phyloP scores from a whole-genome alignment of 192 early-diverging fungal species.

The Piromyces finnis region DNA sequence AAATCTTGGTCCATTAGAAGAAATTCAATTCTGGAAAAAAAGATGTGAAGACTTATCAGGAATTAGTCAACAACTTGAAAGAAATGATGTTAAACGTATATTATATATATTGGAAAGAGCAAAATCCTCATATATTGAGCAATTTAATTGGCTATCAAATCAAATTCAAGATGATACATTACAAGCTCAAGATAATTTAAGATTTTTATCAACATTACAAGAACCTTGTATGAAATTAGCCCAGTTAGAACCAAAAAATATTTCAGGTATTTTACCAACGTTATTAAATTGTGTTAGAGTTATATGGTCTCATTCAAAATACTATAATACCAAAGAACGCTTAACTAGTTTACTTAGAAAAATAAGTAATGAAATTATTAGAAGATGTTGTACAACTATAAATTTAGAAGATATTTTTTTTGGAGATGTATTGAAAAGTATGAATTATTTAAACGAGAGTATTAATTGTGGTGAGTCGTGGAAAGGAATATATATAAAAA shows the following conservation, averaged over 20 bases:
- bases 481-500: constrained; percentile 33
- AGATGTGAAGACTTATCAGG: constrained; percentile 42
- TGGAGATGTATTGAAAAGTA: constrained; percentile 34
- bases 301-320: constrained; percentile 42
- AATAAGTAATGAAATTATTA: constrained; percentile 45
- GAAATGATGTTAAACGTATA: constrained; percentile 29
- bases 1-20: constrained; percentile 40
- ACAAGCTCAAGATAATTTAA: constrained; percentile 46
- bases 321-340: constrained; percentile 42
- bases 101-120: constrained; percentile 25
- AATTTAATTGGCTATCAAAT: constrained; percentile 35
- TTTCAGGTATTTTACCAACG: constrained; percentile 23
- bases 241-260: constrained; percentile 26
- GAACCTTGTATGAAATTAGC: constrained; percentile 24
- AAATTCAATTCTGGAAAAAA: constrained; percentile 41
- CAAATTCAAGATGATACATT: constrained; percentile 39
- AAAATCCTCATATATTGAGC: constrained; percentile 41
- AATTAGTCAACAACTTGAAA: constrained; percentile 35
- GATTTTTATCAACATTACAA: constrained; percentile 33
- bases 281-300: constrained; percentile 33
- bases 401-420: constrained; percentile 44
- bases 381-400: constrained; percentile 36
- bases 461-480: constrained; percentile 42
- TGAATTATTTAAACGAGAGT: constrained; percentile 30
- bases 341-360: constrained; percentile 35